Base-by-base conservation (phyloP, 371 early-diverging fungal species). In the Syncephalis plumigaleata region DNA sequence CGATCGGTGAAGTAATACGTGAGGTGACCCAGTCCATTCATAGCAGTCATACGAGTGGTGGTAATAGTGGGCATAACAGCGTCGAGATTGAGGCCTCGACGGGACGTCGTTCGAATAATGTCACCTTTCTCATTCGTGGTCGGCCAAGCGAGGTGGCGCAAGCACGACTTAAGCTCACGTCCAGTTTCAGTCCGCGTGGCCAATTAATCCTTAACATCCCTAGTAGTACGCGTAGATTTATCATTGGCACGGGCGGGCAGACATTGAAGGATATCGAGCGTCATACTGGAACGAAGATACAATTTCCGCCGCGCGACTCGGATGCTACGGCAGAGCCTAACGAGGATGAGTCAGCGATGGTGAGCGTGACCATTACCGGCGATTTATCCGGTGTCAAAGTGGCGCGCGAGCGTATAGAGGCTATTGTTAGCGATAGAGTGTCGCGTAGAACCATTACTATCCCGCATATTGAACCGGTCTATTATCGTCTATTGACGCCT, bases 21-120 rank as follows among this genome's bases (percentile, higher is more conserved):
- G 65, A 67, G 23, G 55, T 67, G 27, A 66, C 68, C 47, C 70
- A 70, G 58, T 77, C 77, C 55, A 53, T 55, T 16, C 58, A 70
- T 37, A 67, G 69, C 25, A 73, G 73, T 39, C 84, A 85, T 51
- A 67, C 79, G 17, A 77, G 79, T 58, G 80, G 79, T 59, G 62
- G 70, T 44, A 80, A 85, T 45, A 79, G 71, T 64, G 56, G 65
- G 45, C 64, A 71, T 46, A 79, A 80, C 3, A 70, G 73, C 36
- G 86, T 90, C n/a, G 68, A 72, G 20, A 89, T 92, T 52, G 90
- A 92, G 47, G 73, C 82, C 18, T 86, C 90, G 37, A 80, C 81
- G 44, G 80, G 84, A 65, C 68, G 72, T 26, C 71, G 71, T 40
- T 69, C 75, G 24, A 75, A 79, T 20, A 79, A 79, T n/a, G 73